A percentile compares a stretch with the other conserved stretches of the same genome.
Evolutionary conservation across 768 basidiomycete species (phyloP).

Genomic region (Tricholomella constricta): DNA sequence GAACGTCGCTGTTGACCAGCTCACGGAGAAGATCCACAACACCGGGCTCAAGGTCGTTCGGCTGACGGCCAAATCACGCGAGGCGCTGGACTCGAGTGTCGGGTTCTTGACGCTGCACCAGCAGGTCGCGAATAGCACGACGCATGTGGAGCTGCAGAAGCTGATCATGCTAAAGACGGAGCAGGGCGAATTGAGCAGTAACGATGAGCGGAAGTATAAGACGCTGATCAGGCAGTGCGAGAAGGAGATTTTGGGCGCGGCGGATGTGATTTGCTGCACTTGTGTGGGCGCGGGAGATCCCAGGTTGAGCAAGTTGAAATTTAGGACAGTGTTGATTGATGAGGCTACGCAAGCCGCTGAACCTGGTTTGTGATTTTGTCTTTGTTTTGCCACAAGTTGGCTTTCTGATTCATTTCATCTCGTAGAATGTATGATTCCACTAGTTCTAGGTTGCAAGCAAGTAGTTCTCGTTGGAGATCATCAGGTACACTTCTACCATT

Average conservation of each 20-base stretch:
- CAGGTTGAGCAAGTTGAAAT: constrained; percentile 94
- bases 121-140: constrained; percentile 95
- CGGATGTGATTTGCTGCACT: constrained; percentile 98
- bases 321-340: constrained; percentile 97
- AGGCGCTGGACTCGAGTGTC: constrained; percentile 96
- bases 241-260: constrained; percentile 93
- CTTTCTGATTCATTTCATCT: constrained; percentile 11
- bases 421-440: constrained; percentile 98
- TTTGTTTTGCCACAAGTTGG: neutral
- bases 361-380: constrained; percentile 62
- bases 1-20: constrained; percentile 98
- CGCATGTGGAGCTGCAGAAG: constrained; percentile 96
- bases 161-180: constrained; percentile 97
- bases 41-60: constrained; percentile 99
- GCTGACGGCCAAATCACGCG: constrained; percentile 95
- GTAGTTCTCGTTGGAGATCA: constrained; percentile 98
- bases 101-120: constrained; percentile 93
- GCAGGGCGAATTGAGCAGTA: constrained; percentile 94
- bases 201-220: constrained; percentile 98
- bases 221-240: constrained; percentile 93
- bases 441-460: constrained; percentile 97
- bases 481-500: constrained; percentile 39
- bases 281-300: constrained; percentile 99
- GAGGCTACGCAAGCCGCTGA: constrained; percentile 99
- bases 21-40: constrained; percentile 98